Conservation (phyloP, 1,139 yeast genomes). For the Yamadazyma dushanensis region DNA sequence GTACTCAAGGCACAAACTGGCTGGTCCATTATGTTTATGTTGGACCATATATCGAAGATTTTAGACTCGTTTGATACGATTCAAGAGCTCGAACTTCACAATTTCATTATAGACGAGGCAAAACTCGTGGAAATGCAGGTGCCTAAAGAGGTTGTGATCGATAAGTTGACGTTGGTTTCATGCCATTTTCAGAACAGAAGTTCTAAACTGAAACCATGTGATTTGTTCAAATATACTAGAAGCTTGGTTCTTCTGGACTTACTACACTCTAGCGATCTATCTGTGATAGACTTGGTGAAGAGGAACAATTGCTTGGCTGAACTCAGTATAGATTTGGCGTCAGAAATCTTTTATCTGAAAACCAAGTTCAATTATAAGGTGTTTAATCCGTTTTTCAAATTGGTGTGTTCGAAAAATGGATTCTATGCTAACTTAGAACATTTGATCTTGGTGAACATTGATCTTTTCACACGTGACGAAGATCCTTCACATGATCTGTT, state of each 20-base stretch:
- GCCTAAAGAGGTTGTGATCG: constrained; percentile 17
- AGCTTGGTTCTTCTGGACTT: constrained; percentile 37
- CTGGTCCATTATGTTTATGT: constrained; percentile 43
- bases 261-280: constrained; percentile 44
- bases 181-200: constrained; percentile 26
- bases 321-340: constrained; percentile 48
- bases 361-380: constrained; percentile 32
- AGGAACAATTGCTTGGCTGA: constrained; percentile 26
- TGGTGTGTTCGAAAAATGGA: constrained; percentile 42
- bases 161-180: constrained; percentile 22
- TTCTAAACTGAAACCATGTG: constrained; percentile 17
- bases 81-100: constrained; percentile 41
- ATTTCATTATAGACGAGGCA: constrained; percentile 47
- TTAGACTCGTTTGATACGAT: constrained; percentile 46
- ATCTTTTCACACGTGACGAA: constrained; percentile 25
- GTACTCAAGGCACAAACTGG: constrained; percentile 45
- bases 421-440: constrained; percentile 29
- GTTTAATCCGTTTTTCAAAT: constrained; percentile 42
- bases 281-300: constrained; percentile 46
- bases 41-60: constrained; percentile 27
- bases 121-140: constrained; percentile 13
- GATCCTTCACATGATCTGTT: constrained; percentile 17
- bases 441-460: constrained; percentile 34
- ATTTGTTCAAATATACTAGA: constrained; percentile 36
- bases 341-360: constrained; percentile 45